Evolutionary conservation across 2,329 filamentous ascomycete genomes (phyloP), one percentile per base, ranked within the genome.

Genomic region (Dendrostoma leiphaemia): DNA sequence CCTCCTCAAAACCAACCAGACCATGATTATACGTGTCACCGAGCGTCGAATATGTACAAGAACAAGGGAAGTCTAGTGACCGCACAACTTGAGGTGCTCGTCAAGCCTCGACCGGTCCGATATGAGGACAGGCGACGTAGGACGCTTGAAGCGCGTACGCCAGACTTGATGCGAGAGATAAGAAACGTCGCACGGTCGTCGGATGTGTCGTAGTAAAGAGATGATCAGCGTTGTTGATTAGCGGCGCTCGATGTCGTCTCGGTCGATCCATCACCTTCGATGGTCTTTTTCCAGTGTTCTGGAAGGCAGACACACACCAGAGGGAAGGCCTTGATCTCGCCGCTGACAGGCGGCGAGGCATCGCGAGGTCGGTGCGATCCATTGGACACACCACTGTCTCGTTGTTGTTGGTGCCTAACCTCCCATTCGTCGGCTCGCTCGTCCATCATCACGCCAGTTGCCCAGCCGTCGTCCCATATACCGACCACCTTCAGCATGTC

Each of bases 401-500:
- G 84, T 67, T 96, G 91, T 31, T 85, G 76, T 64, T 89, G 86
- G 64, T 84, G 83, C 60, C 87, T 82, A 40, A 82, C 80, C 63
- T 96, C 90, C 85, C 91, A 97, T 60, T 97, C 90, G 58, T 97
- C 93, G 2, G 91, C 91, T 52, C 84, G 82, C 64, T 96, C 90
- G 51, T 87, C 81, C 53, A 96, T 75, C 67, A 95, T 80, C 52
- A 97, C 82, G 64, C 94, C 94, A 1, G 94, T 99, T 10, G 94
- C 94, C 94, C 94, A 99, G 44, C 94, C 94, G 69, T 99, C 94
- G 65, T 99, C 94, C 94, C 94, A 99, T 62, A 99, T 99, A 59
- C 94, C 94, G 29, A 97, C 88, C 13, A 99, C 87, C 74, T 97
- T 97, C 65, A 99, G 81, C 92, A 99, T 97, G 67, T 99, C 94